Base-by-base conservation (phyloP, 768 basidiomycete genomes). In the Lactifluus volemus region DNA sequence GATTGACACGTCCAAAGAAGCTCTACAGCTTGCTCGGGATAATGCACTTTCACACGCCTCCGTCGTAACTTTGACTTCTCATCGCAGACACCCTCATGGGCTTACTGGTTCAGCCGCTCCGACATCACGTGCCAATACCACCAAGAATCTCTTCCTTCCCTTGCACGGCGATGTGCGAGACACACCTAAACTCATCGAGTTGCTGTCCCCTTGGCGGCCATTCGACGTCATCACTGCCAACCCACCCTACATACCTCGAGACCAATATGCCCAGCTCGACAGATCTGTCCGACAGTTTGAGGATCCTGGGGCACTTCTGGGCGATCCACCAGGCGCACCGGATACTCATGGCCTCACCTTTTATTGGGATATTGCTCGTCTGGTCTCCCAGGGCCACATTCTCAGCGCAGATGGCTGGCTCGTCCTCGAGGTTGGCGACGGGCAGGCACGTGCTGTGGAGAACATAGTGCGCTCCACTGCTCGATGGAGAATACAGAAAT, bases 221-320 rank as follows among this genome's bases (percentile, higher is more conserved):
- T 89, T 85, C 73, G 85, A 92, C 73, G 74, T 94, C 59, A 75
- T 94, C 68, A 92, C 91, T 11, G 82, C 86, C 15, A 95, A 94
- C 73, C 89, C 89, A 29, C 89, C 92, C 10, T 98, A 97, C 73
- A 89, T 98, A 65, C 78, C 92, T 41, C 77, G 71, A 63, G 66
- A 72, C 42, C 85, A 88, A 61, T 95, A 85, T 69, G 72, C 81
- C 47, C 54, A 67, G 25, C 79, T 98, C 38, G 80, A 86, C 8
- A 61, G 69, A n/a, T 85, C 84, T 51, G 94, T 98, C 55, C 80
- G 74, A 53, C 76, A 81, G 55, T 89, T 82, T 70, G 96, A 98
- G 38, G 92, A 95, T 73, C 82, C 79, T 9, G 78, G 75, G 15
- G 95, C 95, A 11, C 81, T 98, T 25, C 78, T 93, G 47, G 93